Percentiles rank a stretch among this genome's conserved stretches.
Evolutionary conservation across 495 filamentous ascomycete species (phyloP).

Genomic region (Bombardia bombarda): DNA sequence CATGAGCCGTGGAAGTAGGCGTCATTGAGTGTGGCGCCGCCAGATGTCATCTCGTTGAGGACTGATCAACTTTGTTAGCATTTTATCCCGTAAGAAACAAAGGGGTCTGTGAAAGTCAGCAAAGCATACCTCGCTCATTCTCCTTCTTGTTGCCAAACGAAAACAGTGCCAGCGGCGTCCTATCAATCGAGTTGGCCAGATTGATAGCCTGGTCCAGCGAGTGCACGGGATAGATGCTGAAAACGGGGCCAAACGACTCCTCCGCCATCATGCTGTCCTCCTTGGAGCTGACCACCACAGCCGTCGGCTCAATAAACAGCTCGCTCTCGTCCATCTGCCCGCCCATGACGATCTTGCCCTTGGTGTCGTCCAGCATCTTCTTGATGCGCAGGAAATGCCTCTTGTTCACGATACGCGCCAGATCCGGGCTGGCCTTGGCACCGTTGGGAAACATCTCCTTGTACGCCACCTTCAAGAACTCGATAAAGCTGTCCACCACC

Average conservation of each 20-base stretch:
- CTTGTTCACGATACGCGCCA: constrained; percentile 69
- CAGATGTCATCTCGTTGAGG: constrained; percentile 58
- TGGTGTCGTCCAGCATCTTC: constrained; percentile 72
- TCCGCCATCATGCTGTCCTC: constrained; percentile 70
- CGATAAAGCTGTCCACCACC: constrained; percentile 62
- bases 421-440: constrained; percentile 63
- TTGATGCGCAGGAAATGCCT: constrained; percentile 77
- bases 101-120: neutral
- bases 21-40: constrained; percentile 77
- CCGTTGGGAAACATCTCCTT: constrained; percentile 82
- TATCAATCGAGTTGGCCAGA: constrained; percentile 65
- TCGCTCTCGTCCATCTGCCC: constrained; percentile 71
- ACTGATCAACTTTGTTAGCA: constrained; percentile 31
- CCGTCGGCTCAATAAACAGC: constrained; percentile 77
- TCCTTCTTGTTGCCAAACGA: constrained; percentile 75
- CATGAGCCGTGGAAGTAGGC: constrained; percentile 70
- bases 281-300: constrained; percentile 65
- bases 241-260: constrained; percentile 86
- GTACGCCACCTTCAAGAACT: constrained; percentile 62
- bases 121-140: constrained; percentile 50
- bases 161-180: constrained; percentile 74
- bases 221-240: constrained; percentile 67
- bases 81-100: constrained; percentile 7
- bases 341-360: constrained; percentile 79
- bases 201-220: constrained; percentile 73